Evolutionary conservation across 306 rosid genomes (phyloP), one percentile per base, ranked within the genome.

Genomic region (Cicer chorassanicum): DNA sequence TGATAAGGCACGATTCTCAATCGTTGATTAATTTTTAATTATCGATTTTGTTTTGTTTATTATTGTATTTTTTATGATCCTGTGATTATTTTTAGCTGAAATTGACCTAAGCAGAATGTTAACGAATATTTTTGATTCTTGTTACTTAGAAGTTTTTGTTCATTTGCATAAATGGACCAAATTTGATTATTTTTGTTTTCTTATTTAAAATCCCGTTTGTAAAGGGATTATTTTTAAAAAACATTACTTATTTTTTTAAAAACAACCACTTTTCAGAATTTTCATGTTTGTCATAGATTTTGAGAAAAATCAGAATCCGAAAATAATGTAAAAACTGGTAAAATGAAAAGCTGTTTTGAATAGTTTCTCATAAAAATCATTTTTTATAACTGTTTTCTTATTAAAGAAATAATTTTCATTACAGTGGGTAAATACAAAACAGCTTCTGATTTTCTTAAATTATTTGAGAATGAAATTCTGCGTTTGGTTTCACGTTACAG

Each of bases 1-100:
- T 19, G 97, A 91, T 1, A 91, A 91, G 97, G 98, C 85, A 5
- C 75, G 7, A 19, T 62, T 76, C 45, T 19, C 9, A 5, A 34
- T 75, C 15, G 19, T 18, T 7, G 42, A 36, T 18, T 72, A 2
- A 9, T 14, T 9, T 60, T 67, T 53, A 53, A 40, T 41, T 70
- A 46, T 48, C 60, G 7, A 49, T 38, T 77, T 69, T 43, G 42
- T 10, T 5, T 6, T 13, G 18, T 21, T 9, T 16, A 9, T 56
- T 11, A 3, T 29, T 29, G 34, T 8, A 11, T 24, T 45, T 64
- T 11, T 55, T 0, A 14, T 41, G 21, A 13, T 42, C 4, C 1
- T 15, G 15, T 6, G 49, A 21, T 59, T 65, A 19, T 41, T 41
- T 41, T 41, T 1, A 18, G 77, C 62, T 64, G 21, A 11, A 71